Base-by-base conservation (phyloP, 495 filamentous ascomycete species). In the Aspergillus steynii region DNA sequence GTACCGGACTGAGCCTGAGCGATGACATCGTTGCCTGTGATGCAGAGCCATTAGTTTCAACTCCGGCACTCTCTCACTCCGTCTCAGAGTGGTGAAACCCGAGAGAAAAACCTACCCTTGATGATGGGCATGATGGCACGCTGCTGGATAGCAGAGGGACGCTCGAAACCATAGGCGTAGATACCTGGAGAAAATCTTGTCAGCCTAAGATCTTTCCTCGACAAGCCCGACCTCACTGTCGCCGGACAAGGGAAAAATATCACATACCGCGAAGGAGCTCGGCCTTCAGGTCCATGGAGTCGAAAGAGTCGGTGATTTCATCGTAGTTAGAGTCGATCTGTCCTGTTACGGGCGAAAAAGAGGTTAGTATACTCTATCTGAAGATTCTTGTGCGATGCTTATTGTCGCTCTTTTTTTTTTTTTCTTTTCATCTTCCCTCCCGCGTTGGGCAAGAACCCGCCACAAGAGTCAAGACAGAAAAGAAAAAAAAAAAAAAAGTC, bases 251-350 rank as follows among this genome's bases (percentile, higher is more conserved):
- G 47, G 31, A 55, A 53, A 48, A 56, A 46, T 56, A 57, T 68
- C 52, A 80, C 88, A 81, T 88, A 95, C 92, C 95, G 83, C 95
- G 93, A 71, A 99, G 90, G 71, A 99, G 88, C 86, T 99, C 95
- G 53, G 90, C 68, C 86, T 96, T 96, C 71, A 99, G 85, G 80
- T 89, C 88, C 95, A 99, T 99, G 63, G 92, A 85, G 80, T 99
- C 95, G 79, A 99, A 99, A 60, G 93, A 96, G 80, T 99, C 95
- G 77, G 93, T 95, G 70, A 94, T 91, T 86, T 99, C 96, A 86
- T 99, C 95, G 82, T 99, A 99, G 90, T 98, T 99, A 72, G 93
- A 97, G 83, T 98, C 95, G 83, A 99, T 98, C 82, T 93, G 90
- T 75, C 90, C 96, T 96, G 80, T 72, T 71, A 57, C 47, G 12